Percentiles rank a stretch among this genome's conserved stretches.
These are phyloP conservation scores for Sequoia sempervirens DNA, from an alignment of 75 land plant species.

Conservation along the genomic window DNA sequence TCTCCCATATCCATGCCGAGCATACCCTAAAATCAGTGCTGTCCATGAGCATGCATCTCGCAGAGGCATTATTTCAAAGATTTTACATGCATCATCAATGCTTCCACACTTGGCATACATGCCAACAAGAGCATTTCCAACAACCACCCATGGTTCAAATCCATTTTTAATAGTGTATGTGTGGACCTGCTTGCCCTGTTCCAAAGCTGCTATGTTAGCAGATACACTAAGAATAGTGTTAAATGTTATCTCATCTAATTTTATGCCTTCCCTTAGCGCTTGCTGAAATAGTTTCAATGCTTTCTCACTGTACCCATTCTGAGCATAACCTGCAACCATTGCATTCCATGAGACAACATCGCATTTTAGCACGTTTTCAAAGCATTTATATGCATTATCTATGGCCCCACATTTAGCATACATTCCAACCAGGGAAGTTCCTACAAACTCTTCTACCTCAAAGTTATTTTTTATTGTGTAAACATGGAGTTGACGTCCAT, in stretches of 20 bases:
- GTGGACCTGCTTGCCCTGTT: constrained; percentile 37
- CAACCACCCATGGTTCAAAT: constrained; percentile 13
- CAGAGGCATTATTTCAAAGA: constrained; percentile 21
- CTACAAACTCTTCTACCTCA: constrained; percentile 34
- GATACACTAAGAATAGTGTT: constrained; percentile 35
- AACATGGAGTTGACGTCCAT: constrained; percentile 28
- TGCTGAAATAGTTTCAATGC: constrained; percentile 32
- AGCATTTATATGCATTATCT: constrained; percentile 33
- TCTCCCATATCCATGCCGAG: constrained; percentile 30
- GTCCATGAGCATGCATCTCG: constrained; percentile 36
- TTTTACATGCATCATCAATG: constrained; percentile 29
- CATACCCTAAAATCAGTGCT: constrained; percentile 30
- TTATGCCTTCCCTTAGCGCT: constrained; percentile 33
- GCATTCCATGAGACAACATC: constrained; percentile 54
- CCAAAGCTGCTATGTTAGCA: constrained; percentile 21
- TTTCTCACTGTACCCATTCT: constrained; percentile 23
- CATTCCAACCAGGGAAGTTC: constrained; percentile 38
- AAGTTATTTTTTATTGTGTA: constrained; percentile 21
- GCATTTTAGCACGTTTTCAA: constrained; percentile 19
- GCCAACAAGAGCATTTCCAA: constrained; percentile 42
- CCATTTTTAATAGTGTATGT: constrained; percentile 21
- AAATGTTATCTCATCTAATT: constrained; percentile 34
- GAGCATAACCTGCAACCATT: constrained; percentile 35
- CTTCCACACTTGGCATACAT: constrained; percentile 55
- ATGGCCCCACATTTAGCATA: constrained; percentile 31